A percentile compares a stretch with the other conserved stretches of the same genome.
Evolutionary conservation across 306 rosid species (phyloP).

Genomic region (Dicorynia guianensis): DNA sequence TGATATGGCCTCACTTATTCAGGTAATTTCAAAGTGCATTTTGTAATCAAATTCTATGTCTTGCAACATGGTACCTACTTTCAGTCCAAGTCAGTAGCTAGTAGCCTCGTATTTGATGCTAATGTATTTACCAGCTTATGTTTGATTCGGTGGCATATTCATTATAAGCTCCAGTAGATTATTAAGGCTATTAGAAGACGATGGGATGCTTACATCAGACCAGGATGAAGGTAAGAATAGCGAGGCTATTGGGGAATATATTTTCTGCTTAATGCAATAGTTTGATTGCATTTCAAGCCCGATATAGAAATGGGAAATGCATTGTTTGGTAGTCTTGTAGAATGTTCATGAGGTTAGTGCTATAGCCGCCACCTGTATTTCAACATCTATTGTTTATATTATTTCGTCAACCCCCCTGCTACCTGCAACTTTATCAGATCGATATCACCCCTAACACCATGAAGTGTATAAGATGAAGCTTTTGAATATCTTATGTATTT

Average conservation of each 20-base stretch:
- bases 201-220: constrained; percentile 92
- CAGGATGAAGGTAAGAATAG: constrained; percentile 84
- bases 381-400: not conserved
- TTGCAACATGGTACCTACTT: constrained; percentile 2
- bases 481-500: constrained; percentile 30
- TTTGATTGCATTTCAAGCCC: constrained; percentile 27
- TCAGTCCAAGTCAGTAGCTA: too few species aligned
- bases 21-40: constrained; percentile 59
- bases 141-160: constrained; percentile 19
- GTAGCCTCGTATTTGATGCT: not conserved
- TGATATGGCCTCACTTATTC: constrained; percentile 89
- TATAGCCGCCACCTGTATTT: too few species aligned
- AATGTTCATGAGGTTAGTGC: too few species aligned
- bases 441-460: not conserved
- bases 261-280: constrained; percentile 19
- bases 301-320: too few species aligned
- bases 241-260: constrained; percentile 15
- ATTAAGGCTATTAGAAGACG: constrained; percentile 62
- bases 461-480: constrained; percentile 6
- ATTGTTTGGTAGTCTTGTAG: too few species aligned
- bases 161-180: constrained; percentile 23
- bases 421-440: constrained; percentile 16
- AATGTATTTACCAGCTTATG: not conserved
- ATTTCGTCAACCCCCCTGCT: constrained; percentile 12
- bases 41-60: constrained; percentile 8